Percentiles rank a stretch among this genome's conserved stretches.
Evolutionary conservation across 164 flowering plant species (phyloP).

Genomic region (Hamamelis virginiana): DNA sequence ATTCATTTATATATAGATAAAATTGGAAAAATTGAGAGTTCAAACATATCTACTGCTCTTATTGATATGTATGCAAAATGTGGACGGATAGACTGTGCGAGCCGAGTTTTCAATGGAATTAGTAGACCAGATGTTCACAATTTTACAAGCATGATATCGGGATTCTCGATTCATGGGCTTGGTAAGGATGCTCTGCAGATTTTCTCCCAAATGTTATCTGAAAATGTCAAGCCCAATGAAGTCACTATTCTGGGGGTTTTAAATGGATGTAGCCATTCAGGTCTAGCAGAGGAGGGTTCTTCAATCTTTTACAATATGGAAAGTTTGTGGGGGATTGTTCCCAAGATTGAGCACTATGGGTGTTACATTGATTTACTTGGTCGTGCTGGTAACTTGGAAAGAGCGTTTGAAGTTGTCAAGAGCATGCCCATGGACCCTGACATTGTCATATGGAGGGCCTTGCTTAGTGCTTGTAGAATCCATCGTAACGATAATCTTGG

Average conservation of each 20-base stretch:
- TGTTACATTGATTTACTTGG: constrained; percentile 51
- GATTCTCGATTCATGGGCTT: constrained; percentile 44
- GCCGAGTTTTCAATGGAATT: constrained; percentile 28
- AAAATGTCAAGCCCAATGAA: constrained; percentile 38
- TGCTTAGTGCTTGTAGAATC: constrained; percentile 53
- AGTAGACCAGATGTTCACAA: constrained; percentile 31
- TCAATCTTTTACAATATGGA: constrained; percentile 41
- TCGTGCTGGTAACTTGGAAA: constrained; percentile 45
- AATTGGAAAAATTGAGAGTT: constrained; percentile 20
- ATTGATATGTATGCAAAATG: constrained; percentile 73
- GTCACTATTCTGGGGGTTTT: constrained; percentile 47
- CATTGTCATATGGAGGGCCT: constrained; percentile 51
- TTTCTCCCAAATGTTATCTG: constrained; percentile 37
- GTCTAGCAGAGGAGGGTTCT: constrained; percentile 48
- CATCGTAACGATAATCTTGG: constrained; percentile 40
- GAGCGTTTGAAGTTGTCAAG: constrained; percentile 39
- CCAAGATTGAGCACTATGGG: constrained; percentile 50
- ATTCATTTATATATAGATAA: constrained; percentile 39
- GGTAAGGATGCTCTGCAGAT: constrained; percentile 42
- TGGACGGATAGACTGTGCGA: constrained; percentile 44
- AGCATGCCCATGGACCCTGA: constrained; percentile 52
- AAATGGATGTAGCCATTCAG: constrained; percentile 63
- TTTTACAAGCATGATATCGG: constrained; percentile 50
- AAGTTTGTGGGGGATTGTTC: constrained; percentile 40
- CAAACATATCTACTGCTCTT: constrained; percentile 46